phyloP scores from a whole-genome alignment of 768 basidiomycete species.

The Pleurotus sapidus region DNA sequence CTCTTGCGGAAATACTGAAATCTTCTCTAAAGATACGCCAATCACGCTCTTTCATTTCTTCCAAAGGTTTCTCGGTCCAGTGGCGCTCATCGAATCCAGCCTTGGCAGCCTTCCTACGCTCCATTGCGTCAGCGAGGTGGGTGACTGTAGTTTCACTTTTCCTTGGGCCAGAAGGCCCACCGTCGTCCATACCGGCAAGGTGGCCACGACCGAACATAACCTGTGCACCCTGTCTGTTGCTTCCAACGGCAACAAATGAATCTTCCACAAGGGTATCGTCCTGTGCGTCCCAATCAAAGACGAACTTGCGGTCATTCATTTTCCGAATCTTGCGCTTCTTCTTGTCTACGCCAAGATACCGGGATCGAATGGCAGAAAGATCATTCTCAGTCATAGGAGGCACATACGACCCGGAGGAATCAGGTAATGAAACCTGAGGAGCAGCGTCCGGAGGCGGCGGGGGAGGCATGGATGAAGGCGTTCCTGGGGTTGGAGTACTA shows the following conservation, averaged over 20 bases:
- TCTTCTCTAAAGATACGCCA: conserved; percentile 99
- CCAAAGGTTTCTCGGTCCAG: conserved; percentile 92
- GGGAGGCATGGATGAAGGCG: conserved; percentile 48
- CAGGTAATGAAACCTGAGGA: conserved; percentile 17
- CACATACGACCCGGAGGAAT: conserved; percentile 35
- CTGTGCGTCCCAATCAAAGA: conserved; percentile 98
- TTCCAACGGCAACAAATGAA: conserved; percentile 67
- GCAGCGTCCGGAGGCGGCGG: conserved; percentile 29
- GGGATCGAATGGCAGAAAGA: conserved; percentile 79
- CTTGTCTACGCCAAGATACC: conserved; percentile 92
- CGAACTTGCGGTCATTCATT: conserved; percentile 94
- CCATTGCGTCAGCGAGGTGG: conserved; percentile 78
- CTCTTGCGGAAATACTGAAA: conserved; percentile 92
- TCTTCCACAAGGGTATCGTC: conserved; percentile 90
- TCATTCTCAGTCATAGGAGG: conserved; percentile 81
- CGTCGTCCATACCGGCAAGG: conserved; percentile 85
- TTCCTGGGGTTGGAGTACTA: conserved; percentile 3
- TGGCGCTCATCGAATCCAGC: conserved; percentile 89
- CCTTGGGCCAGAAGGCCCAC: conserved; percentile 43
- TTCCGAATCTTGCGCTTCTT: conserved; percentile 94
- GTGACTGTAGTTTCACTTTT: conserved; percentile 28
- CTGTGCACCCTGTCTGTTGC: conserved; percentile 76
- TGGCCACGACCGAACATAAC: conserved; percentile 87
- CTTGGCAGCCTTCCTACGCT: conserved; percentile 78
- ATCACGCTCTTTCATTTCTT: conserved; percentile 95